Percentiles rank a stretch among this genome's conserved stretches.
These are phyloP conservation scores for Cryptosporidium ryanae DNA, from an alignment of 169 alveolate species.

Conservation along the genomic window DNA sequence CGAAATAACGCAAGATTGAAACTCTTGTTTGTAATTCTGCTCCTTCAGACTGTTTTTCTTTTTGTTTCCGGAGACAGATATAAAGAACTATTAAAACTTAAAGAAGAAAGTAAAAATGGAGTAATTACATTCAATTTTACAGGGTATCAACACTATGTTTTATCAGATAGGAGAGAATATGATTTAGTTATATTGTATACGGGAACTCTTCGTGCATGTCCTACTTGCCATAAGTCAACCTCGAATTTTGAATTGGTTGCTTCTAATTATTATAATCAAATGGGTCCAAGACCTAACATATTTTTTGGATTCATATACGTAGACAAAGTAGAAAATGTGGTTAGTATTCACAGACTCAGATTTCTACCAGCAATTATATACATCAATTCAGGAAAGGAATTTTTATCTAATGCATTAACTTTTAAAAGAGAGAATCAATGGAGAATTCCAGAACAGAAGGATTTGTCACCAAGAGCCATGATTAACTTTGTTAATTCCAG, in stretches of 20 bases:
- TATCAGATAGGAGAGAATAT: conserved; percentile 43
- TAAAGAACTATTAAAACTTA: conserved; percentile 28
- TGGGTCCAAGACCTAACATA: conserved; percentile 1
- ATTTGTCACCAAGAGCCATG: conserved; percentile 45
- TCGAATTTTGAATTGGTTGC: conserved; percentile 37
- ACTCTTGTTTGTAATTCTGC: neutral
- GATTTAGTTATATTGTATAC: conserved; percentile 60
- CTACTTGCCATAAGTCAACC: conserved; percentile 33
- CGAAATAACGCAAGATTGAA: no score
- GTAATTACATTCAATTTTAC: conserved; percentile 41
- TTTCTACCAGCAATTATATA: conserved; percentile 64
- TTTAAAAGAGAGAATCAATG: conserved; percentile 70
- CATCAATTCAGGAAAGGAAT: conserved; percentile 51
- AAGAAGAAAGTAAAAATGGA: conserved; percentile 22
- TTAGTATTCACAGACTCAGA: conserved; percentile 45
- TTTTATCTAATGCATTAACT: conserved; percentile 19
- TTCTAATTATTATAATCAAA: conserved; percentile 52
- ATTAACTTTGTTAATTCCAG: conserved; percentile 41
- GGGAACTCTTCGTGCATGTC: conserved; percentile 61
- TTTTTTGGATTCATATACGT: conserved; percentile 56
- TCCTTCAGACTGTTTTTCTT: neutral
- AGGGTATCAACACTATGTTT: conserved; percentile 67
- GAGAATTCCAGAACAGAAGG: conserved; percentile 75
- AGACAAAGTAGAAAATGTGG: conserved; percentile 71
- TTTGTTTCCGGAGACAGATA: conserved; percentile 20